Evolutionary conservation across 129 eudicot species (phyloP), one percentile per base, ranked within the genome.

Genomic region (Kitagawia praeruptora): DNA sequence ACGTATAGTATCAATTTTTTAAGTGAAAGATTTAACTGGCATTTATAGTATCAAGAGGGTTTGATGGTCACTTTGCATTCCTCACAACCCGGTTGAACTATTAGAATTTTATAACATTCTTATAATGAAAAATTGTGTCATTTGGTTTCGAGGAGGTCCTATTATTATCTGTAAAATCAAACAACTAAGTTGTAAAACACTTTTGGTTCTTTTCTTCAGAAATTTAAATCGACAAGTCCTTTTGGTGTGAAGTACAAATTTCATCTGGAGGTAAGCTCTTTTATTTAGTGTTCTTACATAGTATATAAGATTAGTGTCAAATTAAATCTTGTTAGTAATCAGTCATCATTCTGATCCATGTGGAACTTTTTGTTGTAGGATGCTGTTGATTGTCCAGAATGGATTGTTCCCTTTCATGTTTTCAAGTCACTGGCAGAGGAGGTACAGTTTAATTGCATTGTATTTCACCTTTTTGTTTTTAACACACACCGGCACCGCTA

Each of bases 351-450:
- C 40, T 1, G 16, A 67, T 21, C 34, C 42, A 14, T 8, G 3
- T 28, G 41, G 73, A 31, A 67, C 45, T 70, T 18, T 37, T 70
- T 70, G 75, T 7, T 87, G 84, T 84, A 96, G 99, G 99, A 96
- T 81, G 99, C 99, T 23, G 99, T 96, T 54, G 99, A 96, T 87
- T 96, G 99, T 82, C 99, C 99, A 6, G 99, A 96, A 81, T 96
- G 99, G 99, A 81, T 96, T 70, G 99, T 96, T 37, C 98, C 99
- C 47, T 92, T 96, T 80, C 90, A 84, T 45, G 84, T 96, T 56
- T 96, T 96, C 82, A 96, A 96, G 83, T 63, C 91, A 48, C 81
- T 96, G 81, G 99, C 99, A 76, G 98, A 96, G 88, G 98, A 96
- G 99, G 99, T 96, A 89, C 74, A 11, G 21, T 31, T 53, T 45